Conservation (phyloP, 352 stramenopile species). For the Phytophthora kernoviae region DNA sequence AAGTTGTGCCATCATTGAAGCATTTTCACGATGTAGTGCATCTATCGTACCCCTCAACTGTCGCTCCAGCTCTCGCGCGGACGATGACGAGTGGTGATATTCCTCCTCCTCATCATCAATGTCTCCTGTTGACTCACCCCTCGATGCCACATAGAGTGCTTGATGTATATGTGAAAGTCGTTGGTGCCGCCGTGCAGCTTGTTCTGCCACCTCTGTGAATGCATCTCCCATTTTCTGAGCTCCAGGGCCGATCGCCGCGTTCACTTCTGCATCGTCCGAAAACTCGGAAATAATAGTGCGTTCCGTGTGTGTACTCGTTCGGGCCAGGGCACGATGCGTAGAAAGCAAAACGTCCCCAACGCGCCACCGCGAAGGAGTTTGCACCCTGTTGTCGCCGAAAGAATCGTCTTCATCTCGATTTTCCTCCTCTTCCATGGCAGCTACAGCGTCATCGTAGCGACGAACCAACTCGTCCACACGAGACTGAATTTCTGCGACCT, state of each 20-base stretch:
- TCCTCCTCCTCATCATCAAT: slow-evolving; percentile 13
- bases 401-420: slow-evolving; percentile 30
- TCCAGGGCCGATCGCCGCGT: slow-evolving; percentile 40
- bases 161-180: slow-evolving; percentile 46
- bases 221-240: slow-evolving; percentile 39
- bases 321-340: slow-evolving; percentile 64
- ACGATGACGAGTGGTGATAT: slow-evolving; percentile 11
- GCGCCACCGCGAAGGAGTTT: slow-evolving; percentile 48
- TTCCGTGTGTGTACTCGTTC: slow-evolving; percentile 59
- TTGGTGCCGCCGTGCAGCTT: slow-evolving; percentile 34
- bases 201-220: slow-evolving; percentile 37
- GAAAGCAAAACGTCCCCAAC: slow-evolving; percentile 69
- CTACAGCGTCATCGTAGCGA: slow-evolving; percentile 58
- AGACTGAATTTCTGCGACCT: slow-evolving; percentile 71
- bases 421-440: slow-evolving; percentile 19
- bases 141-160: slow-evolving; percentile 28
- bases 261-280: slow-evolving; percentile 51
- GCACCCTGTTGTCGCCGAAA: slow-evolving; percentile 29
- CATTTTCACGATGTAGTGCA: slow-evolving; percentile 65
- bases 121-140: slow-evolving; percentile 19
- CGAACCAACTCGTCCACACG: slow-evolving; percentile 73
- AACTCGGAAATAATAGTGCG: slow-evolving; percentile 63
- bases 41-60: slow-evolving; percentile 61
- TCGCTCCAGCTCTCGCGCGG: slow-evolving; percentile 35
- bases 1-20: slow-evolving; percentile 55